Evolutionary conservation across 1,139 yeast species (phyloP), one percentile per base, ranked within the genome.

Genomic region (Eremothecium coryli): DNA sequence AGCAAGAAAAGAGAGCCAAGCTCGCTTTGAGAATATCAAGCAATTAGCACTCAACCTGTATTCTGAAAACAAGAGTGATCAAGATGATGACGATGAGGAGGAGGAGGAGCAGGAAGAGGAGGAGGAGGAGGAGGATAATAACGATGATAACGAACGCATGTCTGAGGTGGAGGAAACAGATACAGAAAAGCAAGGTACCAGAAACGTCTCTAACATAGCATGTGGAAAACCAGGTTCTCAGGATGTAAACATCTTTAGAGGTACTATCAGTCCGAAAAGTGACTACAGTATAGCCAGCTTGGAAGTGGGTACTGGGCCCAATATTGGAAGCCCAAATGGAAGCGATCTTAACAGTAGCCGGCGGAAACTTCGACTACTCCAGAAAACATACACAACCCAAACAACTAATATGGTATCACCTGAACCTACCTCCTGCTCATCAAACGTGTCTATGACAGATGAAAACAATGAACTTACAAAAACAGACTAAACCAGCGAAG

Each of bases 1-100:
- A 20, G 48, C 61, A 2, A 51, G 65, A 26, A 50, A 48, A 16
- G 43, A 48, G 17, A n/a, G n/a, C n/a, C 54, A 53, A 40, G 40
- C 45, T 18, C 31, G 50, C 23, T 34, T 39, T 4, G 45, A 39
- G 18, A 43, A 32, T 17, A 50, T 54, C 34, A 46, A 45, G 28
- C 29, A 34, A 4, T 39, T 51, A 26, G 46, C 17, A 16, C 14
- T 26, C 5, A 29, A 32, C 7, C 23, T 50, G 9, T 52, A 51
- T 36, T 47, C 42, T 18, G 52, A 43, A 2, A 48, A 46, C 12
- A 42, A 49, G 13, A 46, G 56, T 2, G 58, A 52, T 20, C 44
- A 37, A 4, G 60, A 50, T 12, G 54, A 45, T 26, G 38, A 38
- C 0, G 42, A 38, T 2, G 48, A 42, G 4, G 43, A 35, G 6